Percentiles rank a stretch among this genome's conserved stretches.
phyloP scores from a whole-genome alignment of 2,329 filamentous ascomycete species.

The Plenodomus biglobosus region DNA sequence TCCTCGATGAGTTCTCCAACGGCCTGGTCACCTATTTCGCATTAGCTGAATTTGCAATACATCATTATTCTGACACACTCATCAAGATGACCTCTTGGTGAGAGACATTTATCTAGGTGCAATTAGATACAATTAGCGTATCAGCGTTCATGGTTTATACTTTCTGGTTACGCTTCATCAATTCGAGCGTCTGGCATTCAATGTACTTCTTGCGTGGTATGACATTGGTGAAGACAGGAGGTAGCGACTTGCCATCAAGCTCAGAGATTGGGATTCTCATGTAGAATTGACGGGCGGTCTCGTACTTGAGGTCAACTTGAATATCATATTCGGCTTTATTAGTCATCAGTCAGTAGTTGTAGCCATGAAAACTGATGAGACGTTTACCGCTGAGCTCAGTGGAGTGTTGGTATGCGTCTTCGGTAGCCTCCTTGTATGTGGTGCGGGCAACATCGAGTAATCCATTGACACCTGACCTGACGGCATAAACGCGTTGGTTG shows the following conservation, averaged over 20 bases:
- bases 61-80: slow-evolving; percentile 49
- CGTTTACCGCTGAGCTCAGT: slow-evolving; percentile 64
- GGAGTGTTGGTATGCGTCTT: slow-evolving; percentile 73
- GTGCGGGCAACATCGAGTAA: slow-evolving; percentile 85
- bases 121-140: slow-evolving; percentile 1
- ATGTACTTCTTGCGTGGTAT: slow-evolving; percentile 71
- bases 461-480: slow-evolving; percentile 82
- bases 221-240: slow-evolving; percentile 74
- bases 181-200: slow-evolving; percentile 82
- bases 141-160: slow-evolving; percentile 8
- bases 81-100: slow-evolving; percentile 81
- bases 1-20: slow-evolving; percentile 70
- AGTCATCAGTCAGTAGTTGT: slow-evolving; percentile 6
- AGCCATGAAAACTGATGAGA: background rate
- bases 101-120: slow-evolving; percentile 69
- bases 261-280: slow-evolving; percentile 66
- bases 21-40: slow-evolving; percentile 60
- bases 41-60: slow-evolving; percentile 3
- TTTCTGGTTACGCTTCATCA: slow-evolving; percentile 73
- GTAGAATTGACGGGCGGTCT: slow-evolving; percentile 77
- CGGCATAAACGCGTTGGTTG: slow-evolving; percentile 87
- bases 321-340: slow-evolving; percentile 60
- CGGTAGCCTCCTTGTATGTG: slow-evolving; percentile 84
- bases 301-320: slow-evolving; percentile 69
- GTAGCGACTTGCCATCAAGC: slow-evolving; percentile 62